These are phyloP conservation scores for Chaetomium cochliodes DNA, from an alignment of 495 filamentous ascomycete species.

Conservation along the genomic window DNA sequence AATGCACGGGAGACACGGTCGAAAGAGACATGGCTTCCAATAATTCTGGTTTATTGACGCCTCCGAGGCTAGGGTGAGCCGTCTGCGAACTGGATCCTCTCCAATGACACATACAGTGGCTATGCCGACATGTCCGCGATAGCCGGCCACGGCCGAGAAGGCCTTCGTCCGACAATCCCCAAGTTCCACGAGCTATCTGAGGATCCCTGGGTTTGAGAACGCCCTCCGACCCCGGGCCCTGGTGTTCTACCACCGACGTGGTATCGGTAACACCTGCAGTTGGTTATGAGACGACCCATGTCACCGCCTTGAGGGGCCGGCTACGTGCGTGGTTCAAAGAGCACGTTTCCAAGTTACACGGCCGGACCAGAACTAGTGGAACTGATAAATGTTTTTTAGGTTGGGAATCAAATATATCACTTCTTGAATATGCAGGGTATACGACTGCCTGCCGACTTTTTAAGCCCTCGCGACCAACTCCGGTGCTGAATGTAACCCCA, in stretches of 20 bases:
- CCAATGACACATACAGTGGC: background rate
- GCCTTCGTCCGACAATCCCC: background rate
- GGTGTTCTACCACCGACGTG: background rate
- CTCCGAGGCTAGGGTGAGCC: background rate
- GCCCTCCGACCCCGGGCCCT: background rate
- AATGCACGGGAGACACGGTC: background rate
- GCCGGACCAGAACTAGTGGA: background rate
- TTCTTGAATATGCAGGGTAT: background rate
- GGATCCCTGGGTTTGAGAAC: background rate
- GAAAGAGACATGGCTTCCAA: background rate
- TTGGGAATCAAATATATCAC: background rate
- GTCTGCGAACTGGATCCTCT: background rate
- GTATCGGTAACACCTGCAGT: slow-evolving; percentile 2
- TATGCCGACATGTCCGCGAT: background rate
- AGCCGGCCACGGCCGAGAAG: slow-evolving; percentile 1
- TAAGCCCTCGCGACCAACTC: slow-evolving; percentile 11
- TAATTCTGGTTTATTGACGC: background rate
- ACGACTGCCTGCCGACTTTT: background rate
- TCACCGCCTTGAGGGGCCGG: background rate
- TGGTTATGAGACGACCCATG: background rate
- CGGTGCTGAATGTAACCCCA: slow-evolving; percentile 7
- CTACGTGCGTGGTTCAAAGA: background rate
- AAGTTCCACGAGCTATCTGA: background rate
- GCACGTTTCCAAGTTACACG: slow-evolving; percentile 4
- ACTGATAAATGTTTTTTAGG: background rate